A percentile compares a stretch with the other conserved stretches of the same genome.
phyloP scores from a whole-genome alignment of 768 basidiomycete species.

The Kwoniella dendrophila region DNA sequence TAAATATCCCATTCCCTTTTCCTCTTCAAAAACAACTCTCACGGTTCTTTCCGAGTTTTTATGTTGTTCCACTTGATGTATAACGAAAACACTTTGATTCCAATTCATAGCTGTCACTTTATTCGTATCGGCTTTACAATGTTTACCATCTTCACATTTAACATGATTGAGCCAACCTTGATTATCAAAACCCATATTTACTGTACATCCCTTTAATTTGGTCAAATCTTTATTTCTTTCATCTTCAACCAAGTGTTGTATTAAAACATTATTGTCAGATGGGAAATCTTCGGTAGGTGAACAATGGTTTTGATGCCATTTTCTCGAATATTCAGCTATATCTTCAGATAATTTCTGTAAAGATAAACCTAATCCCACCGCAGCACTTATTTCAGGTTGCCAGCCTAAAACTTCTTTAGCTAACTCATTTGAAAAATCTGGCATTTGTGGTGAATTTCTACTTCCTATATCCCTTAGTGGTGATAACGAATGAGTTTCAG shows the following conservation, averaged over 20 bases:
- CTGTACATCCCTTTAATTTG: constrained; percentile 49
- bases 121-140: constrained; percentile 35
- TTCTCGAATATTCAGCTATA: constrained; percentile 34
- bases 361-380: constrained; percentile 41
- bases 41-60: constrained; percentile 26
- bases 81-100: constrained; percentile 39
- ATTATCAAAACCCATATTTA: constrained; percentile 49
- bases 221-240: constrained; percentile 43
- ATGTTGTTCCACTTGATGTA: constrained; percentile 18
- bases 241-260: constrained; percentile 26
- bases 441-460: constrained; percentile 14
- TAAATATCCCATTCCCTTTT: constrained; percentile 39
- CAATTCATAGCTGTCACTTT: constrained; percentile 42
- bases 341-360: constrained; percentile 29
- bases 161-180: constrained; percentile 47
- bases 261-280: constrained; percentile 1
- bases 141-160: constrained; percentile 42
- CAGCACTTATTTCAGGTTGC: constrained; percentile 36
- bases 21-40: constrained; percentile 40
- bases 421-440: constrained; percentile 22
- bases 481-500: constrained; percentile 41
- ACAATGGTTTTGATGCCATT: constrained; percentile 35
- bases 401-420: constrained; percentile 41
- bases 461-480: constrained; percentile 44
- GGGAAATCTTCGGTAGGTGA: constrained; percentile 22